phyloP scores from a whole-genome alignment of 345 rosid species.

The Lenwebbia sp. region DNA sequence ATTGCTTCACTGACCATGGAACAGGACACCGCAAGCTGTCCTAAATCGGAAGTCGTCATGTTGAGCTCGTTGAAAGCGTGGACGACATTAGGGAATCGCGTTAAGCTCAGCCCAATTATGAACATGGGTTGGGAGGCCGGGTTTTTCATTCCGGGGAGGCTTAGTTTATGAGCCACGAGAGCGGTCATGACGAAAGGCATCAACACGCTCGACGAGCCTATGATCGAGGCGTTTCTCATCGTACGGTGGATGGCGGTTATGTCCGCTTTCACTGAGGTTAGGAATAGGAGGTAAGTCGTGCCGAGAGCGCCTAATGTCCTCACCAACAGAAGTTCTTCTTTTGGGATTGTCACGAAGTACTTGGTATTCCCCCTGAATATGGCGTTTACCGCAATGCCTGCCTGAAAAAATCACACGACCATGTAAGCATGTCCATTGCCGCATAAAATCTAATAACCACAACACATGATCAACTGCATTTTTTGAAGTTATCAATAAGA shows the following conservation, averaged over 20 bases:
- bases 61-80: constrained; percentile 13
- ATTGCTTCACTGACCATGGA: neutral
- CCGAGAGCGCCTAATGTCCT: neutral
- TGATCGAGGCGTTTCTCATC: neutral
- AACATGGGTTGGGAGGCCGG: neutral
- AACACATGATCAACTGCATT: neutral
- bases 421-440: neutral
- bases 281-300: constrained; percentile 1
- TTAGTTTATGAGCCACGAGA: neutral
- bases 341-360: neutral
- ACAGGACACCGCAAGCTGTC: constrained; percentile 5
- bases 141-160: neutral
- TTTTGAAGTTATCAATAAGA: neutral
- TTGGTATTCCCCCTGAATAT: neutral
- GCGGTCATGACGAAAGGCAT: neutral
- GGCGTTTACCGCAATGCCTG: neutral
- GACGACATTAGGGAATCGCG: constrained; percentile 6
- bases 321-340: neutral
- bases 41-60: constrained; percentile 17
- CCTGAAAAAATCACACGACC: neutral
- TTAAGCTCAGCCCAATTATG: neutral
- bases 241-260: neutral
- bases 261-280: constrained; percentile 16
- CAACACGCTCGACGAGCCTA: neutral
- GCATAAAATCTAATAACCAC: neutral